A percentile compares a stretch with the other conserved stretches of the same genome.
phyloP scores from a whole-genome alignment of 2,329 filamentous ascomycete species.

The Ophiostoma tasmaniense region DNA sequence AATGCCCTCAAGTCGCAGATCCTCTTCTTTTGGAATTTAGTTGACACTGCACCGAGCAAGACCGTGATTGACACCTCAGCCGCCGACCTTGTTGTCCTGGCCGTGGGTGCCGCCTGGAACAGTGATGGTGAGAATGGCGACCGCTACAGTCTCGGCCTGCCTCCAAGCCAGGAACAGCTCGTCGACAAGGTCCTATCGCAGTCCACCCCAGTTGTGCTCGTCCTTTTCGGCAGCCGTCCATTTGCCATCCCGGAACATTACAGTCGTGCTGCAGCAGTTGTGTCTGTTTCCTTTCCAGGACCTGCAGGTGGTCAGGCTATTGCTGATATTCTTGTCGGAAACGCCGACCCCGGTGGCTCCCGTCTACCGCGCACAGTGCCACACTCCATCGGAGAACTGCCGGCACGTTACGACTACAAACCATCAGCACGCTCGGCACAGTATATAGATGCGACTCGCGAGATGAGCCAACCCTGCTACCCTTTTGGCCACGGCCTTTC shows the following conservation, averaged over 20 bases:
- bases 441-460: not conserved
- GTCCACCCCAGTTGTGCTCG: not conserved
- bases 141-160: not conserved
- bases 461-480: not conserved
- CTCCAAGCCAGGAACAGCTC: not conserved
- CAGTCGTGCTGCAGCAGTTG: not conserved
- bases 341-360: not conserved
- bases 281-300: not conserved
- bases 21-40: not conserved
- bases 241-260: not conserved
- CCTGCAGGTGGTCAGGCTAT: not conserved
- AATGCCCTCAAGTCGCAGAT: not conserved
- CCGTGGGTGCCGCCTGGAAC: not conserved
- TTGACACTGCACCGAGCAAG: not conserved
- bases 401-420: constrained; percentile 10
- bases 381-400: constrained; percentile 5
- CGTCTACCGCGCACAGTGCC: constrained; percentile 6
- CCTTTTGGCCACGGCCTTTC: not conserved
- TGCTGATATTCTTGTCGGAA: not conserved
- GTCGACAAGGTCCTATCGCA: not conserved
- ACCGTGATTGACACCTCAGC: not conserved
- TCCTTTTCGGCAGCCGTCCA: not conserved
- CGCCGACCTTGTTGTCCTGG: not conserved
- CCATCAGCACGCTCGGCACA: not conserved
- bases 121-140: not conserved